Percentiles rank a stretch among this genome's conserved stretches.
phyloP scores from a whole-genome alignment of 2,329 filamentous ascomycete genomes.

The Phialophora chinensis region DNA sequence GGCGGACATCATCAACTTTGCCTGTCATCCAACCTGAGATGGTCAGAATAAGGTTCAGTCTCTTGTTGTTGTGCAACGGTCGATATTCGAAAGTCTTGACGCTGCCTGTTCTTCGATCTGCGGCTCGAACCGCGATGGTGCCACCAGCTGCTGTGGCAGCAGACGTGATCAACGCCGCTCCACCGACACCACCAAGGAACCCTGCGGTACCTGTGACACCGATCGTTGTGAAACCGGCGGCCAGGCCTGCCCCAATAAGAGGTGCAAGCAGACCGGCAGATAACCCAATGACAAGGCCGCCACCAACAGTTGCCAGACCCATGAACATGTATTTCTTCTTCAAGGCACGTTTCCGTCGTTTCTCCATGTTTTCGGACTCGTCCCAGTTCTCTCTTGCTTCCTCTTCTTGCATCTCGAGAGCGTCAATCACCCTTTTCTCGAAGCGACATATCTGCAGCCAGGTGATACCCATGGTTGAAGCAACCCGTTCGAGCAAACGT shows the following conservation, averaged over 20 bases:
- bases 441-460: conserved; percentile 96
- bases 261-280: conserved; percentile 91
- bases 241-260: conserved; percentile 90
- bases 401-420: conserved; percentile 95
- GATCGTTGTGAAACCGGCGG: conserved; percentile 93
- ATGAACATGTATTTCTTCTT: conserved; percentile 90
- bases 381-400: conserved; percentile 98
- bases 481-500: conserved; percentile 81
- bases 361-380: conserved; percentile 91
- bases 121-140: conserved; percentile 83
- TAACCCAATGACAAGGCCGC: conserved; percentile 90
- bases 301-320: conserved; percentile 94
- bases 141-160: conserved; percentile 84
- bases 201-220: conserved; percentile 86
- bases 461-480: conserved; percentile 76
- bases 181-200: conserved; percentile 89
- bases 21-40: conserved; percentile 98
- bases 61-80: conserved; percentile 96
- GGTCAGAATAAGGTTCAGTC: conserved; percentile 93
- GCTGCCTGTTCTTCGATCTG: conserved; percentile 83
- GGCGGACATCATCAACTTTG: conserved; percentile 91
- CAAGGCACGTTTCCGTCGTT: conserved; percentile 77
- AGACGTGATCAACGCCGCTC: conserved; percentile 92
- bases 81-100: conserved; percentile 97
- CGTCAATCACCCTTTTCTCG: conserved; percentile 95